These are phyloP conservation scores for Bidens hawaiensis DNA, from an alignment of 140 eudicot species.

Conservation along the genomic window DNA sequence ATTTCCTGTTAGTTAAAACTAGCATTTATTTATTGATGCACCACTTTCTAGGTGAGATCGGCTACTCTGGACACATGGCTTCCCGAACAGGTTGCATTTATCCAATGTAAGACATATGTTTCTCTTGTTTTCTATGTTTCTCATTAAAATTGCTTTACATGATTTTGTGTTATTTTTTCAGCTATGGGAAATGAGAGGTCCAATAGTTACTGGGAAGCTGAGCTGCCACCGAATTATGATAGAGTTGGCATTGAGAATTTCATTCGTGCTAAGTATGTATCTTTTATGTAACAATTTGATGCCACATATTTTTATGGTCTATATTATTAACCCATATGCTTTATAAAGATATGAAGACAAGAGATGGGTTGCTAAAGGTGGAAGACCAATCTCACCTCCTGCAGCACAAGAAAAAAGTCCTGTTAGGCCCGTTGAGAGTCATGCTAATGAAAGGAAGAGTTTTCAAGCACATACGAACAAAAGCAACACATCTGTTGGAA, in stretches of 20 bases:
- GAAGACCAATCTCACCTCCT: constrained; percentile 58
- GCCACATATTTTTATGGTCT: neutral
- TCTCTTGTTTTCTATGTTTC: neutral
- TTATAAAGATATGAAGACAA: constrained; percentile 82
- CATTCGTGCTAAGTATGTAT: constrained; percentile 94
- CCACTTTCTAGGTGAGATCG: constrained; percentile 75
- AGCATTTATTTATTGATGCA: constrained; percentile 16
- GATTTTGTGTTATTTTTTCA: constrained; percentile 19
- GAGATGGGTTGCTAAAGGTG: constrained; percentile 90
- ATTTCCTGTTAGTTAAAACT: neutral
- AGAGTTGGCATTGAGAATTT: constrained; percentile 99
- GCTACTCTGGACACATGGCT: constrained; percentile 99
- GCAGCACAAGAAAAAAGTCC: constrained; percentile 45
- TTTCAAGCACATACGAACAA: constrained; percentile 36
- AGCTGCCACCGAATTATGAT: constrained; percentile 93
- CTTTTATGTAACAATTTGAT: neutral
- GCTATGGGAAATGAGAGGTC: constrained; percentile 99
- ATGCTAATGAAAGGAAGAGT: constrained; percentile 49
- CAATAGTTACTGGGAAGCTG: constrained; percentile 97
- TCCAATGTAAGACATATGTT: constrained; percentile 68
- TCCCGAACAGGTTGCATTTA: constrained; percentile 96
- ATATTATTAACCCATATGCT: neutral
- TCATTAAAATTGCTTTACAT: neutral
- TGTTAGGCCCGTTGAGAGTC: constrained; percentile 41
- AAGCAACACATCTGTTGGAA: constrained; percentile 39